Base-by-base conservation (phyloP, 1,284 basidiomycete species). In the Bjerkandera adusta region DNA sequence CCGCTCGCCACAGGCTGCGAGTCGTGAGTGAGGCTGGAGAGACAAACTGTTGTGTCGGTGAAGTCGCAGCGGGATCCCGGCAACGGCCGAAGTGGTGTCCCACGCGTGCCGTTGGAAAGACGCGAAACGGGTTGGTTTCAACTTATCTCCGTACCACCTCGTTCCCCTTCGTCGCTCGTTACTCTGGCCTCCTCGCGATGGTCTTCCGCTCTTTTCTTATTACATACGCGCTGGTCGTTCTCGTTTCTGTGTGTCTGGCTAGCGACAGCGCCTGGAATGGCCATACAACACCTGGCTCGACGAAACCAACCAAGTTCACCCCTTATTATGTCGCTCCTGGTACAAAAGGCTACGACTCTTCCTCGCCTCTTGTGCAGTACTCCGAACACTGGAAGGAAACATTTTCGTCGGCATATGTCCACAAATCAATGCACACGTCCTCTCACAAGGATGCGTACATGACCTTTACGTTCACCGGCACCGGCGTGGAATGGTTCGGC, bases 401-500 rank as follows among this genome's bases (percentile, higher is more conserved):
- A 1, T 79, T 70, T 55, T 81, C 81, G 0, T 59, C 64, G 1
- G 62, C 67, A 26, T 83, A 77, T 54, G 61, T 79, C 34, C 64
- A 72, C 20, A 70, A 75, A n/a, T 75, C 77, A 8, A 63, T 79
- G 16, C 74, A 70, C 20, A 72, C 70, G 57, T 81, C 81, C 0
- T 64, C 67, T 11, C 61, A 73, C 36, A 61, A 64, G 13, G 72
- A 71, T 39, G 79, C 85, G n/a, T 66, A 75, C 10, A 68, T 77
- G 37, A 68, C 69, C 4, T 76, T 87, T 63, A 70, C 71, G 1
- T 89, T 89, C 64, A 69, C 67, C 18, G 85, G 86, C 8, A 83
- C 81, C 8, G 84, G 85, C 1, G 72, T 90, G 54, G 86, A 89
- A 65, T 85, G 82, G 79, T 89, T 88, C 56, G 87, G 87, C 21